These are phyloP conservation scores for Yamadazyma atlantica DNA, from an alignment of 1,139 yeast species.

Conservation along the genomic window DNA sequence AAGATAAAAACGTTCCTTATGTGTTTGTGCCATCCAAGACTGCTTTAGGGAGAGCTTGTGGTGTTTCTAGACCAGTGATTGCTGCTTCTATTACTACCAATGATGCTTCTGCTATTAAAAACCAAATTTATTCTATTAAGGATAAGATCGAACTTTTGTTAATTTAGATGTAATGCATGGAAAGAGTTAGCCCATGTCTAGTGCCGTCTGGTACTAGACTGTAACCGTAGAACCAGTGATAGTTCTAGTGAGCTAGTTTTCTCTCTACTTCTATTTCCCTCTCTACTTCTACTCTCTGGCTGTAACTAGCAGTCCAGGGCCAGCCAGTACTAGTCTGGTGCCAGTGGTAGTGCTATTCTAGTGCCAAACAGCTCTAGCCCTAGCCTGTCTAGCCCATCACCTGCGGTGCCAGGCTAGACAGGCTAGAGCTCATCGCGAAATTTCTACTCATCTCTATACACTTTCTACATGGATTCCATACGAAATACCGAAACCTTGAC, in stretches of 20 bases:
- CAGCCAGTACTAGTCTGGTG: no score
- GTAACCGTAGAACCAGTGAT: no score
- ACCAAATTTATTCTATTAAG: slow-evolving; percentile 95
- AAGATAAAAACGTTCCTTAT: slow-evolving; percentile 98
- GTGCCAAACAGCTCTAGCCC: no score
- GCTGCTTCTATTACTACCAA: slow-evolving; percentile 98
- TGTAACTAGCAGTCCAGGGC: no score
- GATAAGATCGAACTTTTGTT: slow-evolving; percentile 98
- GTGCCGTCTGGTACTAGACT: no score
- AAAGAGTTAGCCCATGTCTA: no score
- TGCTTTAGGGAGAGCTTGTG: slow-evolving; percentile 99
- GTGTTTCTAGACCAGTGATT: slow-evolving; percentile 98
- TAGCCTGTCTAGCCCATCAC: no score
- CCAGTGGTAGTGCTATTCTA: no score
- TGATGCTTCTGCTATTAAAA: slow-evolving; percentile 97
- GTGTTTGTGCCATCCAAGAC: slow-evolving; percentile 98
- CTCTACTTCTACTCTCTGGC: no score
- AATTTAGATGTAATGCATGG: slow-evolving; percentile 49
- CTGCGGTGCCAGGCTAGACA: no score
- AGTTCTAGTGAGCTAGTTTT: no score
- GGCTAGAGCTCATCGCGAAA: slow-evolving; percentile 7
- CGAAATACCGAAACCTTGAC: slow-evolving; percentile 62
- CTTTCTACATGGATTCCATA: slow-evolving; percentile 19
- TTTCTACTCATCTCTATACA: slow-evolving; percentile 1
- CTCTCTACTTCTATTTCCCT: no score